Percentiles rank a stretch among this genome's conserved stretches.
Evolutionary conservation across 108 stramenopile species (phyloP).

Genomic region (Epithemia pelagica): DNA sequence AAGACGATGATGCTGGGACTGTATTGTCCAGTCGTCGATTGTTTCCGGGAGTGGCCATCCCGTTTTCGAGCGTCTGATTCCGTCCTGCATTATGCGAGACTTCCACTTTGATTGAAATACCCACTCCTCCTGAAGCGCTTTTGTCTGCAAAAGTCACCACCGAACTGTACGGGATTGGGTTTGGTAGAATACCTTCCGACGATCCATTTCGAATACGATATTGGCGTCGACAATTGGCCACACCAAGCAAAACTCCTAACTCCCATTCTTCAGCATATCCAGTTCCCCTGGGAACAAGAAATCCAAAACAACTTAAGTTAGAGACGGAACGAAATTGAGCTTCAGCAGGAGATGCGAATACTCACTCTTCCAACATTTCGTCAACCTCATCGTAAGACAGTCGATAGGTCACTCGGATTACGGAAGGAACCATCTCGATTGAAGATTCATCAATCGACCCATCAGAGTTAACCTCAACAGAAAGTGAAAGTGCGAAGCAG

Average conservation of each 20-base stretch:
- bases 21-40: slow-evolving; percentile 22
- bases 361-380: slow-evolving; percentile 63
- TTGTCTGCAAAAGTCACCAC: slow-evolving; percentile 28
- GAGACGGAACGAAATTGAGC: not conserved
- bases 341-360: too few relatives aligned
- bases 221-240: slow-evolving; percentile 44
- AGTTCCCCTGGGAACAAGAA: slow-evolving; percentile 25
- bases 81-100: slow-evolving; percentile 58
- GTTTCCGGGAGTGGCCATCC: not conserved
- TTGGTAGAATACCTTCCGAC: slow-evolving; percentile 54
- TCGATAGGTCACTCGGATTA: slow-evolving; percentile 58
- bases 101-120: slow-evolving; percentile 47
- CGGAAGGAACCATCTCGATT: slow-evolving; percentile 51
- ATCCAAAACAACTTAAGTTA: too few relatives aligned
- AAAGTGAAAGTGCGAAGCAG: slow-evolving; percentile 50
- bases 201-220: slow-evolving; percentile 52
- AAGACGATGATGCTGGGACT: slow-evolving; percentile 50
- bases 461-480: slow-evolving; percentile 58
- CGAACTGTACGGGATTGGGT: slow-evolving; percentile 52
- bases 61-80: slow-evolving; percentile 45
- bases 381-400: slow-evolving; percentile 77
- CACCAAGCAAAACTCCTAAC: slow-evolving; percentile 59
- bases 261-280: slow-evolving; percentile 79
- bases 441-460: slow-evolving; percentile 52
- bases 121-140: slow-evolving; percentile 24